These are phyloP conservation scores for Apophysomyces variabilis DNA, from an alignment of 371 early-diverging fungal species.

Conservation along the genomic window DNA sequence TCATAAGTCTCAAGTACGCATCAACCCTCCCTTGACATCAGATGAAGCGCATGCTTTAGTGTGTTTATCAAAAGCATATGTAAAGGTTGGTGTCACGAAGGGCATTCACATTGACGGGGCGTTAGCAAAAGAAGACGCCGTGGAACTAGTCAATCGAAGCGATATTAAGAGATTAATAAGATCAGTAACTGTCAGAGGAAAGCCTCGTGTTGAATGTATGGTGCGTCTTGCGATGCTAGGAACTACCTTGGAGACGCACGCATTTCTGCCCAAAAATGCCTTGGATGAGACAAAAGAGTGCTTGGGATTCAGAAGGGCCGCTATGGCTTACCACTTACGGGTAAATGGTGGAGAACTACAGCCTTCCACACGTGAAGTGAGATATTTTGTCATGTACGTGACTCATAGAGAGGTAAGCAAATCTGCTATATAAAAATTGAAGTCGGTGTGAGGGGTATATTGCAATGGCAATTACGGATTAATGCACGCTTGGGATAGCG, in stretches of 20 bases:
- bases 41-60: background rate
- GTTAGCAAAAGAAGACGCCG: background rate
- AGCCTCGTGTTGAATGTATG: background rate
- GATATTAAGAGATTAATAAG: background rate
- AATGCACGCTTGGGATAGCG: no score
- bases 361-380: background rate
- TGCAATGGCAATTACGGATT: no score
- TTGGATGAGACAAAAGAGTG: background rate
- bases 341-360: background rate
- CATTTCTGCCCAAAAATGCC: background rate
- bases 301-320: background rate
- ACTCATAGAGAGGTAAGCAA: conserved; percentile 4
- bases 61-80: background rate
- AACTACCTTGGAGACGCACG: background rate
- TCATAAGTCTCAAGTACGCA: background rate
- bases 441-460: no score
- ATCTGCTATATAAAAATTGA: background rate
- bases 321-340: background rate
- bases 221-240: background rate
- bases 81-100: background rate
- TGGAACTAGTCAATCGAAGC: background rate
- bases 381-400: background rate
- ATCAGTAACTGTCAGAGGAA: background rate
- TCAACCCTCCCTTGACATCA: background rate
- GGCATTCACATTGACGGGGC: background rate